Base-by-base conservation (phyloP, 208 protist genomes). In the Wallacemonas sp. region DNA sequence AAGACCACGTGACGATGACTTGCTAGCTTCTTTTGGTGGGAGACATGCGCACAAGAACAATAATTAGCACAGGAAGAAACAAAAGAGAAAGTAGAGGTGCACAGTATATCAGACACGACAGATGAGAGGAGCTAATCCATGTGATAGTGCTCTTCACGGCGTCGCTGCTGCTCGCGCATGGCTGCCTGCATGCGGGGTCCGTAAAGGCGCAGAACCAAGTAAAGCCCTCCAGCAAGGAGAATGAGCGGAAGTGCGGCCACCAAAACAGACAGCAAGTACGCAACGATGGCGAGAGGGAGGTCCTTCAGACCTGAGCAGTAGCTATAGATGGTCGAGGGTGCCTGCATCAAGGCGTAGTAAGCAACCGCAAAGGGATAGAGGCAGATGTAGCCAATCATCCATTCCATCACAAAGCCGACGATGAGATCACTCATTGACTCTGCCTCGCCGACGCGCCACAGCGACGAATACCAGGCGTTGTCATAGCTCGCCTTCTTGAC, bases 311-410 rank as follows among this genome's bases (percentile, higher is more conserved):
- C 84, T 31, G 84, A 85, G 3, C 60, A 85, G 76, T 94, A 96
- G 28, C 68, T 71, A 49, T 86, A 95, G 45, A 95, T 83, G 42
- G 77, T 87, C 75, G 75, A 80, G 19, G 91, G 91, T 0, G 85
- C 82, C 1, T 69, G 64, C 85, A 85, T 92, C 0, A 96, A 44
- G 4, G 88, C 85, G 75, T 94, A 96, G 69, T 95, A 96, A 0
- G 87, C 24, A 1, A 86, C 72, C 1, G 87, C 86, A 60, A 96
- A 94, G 11, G 87, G 88, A 70, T 95, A 95, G 64, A 96, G 51
- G 3, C 91, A 22, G 4, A 94, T 53, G 59, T 93, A 96, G 14
- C 73, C 75, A 1, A 93, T 6, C 47, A 95, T n/a, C 88, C 88
- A 96, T 56, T 90, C 45, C 30, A 81, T 27, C 19, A 93, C n/a